Percentiles rank a stretch among this genome's conserved stretches.
Evolutionary conservation across 1,284 basidiomycete species (phyloP).

Genomic region (Salmacisia buchloeana): DNA sequence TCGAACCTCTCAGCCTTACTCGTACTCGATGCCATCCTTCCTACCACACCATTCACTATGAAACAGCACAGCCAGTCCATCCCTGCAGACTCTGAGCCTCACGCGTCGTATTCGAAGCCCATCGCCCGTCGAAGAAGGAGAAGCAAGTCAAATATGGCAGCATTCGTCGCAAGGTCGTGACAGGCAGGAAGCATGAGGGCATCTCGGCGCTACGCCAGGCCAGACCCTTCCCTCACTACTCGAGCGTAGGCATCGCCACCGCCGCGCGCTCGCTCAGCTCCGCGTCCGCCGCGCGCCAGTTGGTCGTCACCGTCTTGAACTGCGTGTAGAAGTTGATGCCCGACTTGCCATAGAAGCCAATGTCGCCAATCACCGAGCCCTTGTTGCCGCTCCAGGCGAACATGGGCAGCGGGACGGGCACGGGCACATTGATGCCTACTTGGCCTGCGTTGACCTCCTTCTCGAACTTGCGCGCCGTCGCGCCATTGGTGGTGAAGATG

Average conservation of each 20-base stretch:
- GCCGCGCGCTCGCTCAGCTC: slow-evolving; percentile 25
- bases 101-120: no score
- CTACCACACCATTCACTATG: no score
- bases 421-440: slow-evolving; percentile 73
- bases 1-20: no score
- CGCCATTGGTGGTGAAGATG: slow-evolving; percentile 94
- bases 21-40: no score
- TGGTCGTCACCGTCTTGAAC: slow-evolving; percentile 32
- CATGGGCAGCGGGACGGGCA: slow-evolving; percentile 75
- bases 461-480: slow-evolving; percentile 90
- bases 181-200: no score
- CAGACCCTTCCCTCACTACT: no score
- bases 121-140: no score
- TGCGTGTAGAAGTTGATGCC: slow-evolving; percentile 41
- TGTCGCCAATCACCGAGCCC: slow-evolving; percentile 70
- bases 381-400: slow-evolving; percentile 90
- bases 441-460: slow-evolving; percentile 82
- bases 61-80: no score
- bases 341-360: slow-evolving; percentile 40
- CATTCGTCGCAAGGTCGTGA: no score
- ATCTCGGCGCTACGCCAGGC: no score
- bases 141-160: no score
- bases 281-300: slow-evolving; percentile 36
- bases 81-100: no score
- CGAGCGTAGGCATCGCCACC: slow-evolving; percentile 46